A percentile compares a stretch with the other conserved stretches of the same genome.
These are phyloP conservation scores for Mucor saturninus DNA, from an alignment of 371 early-diverging fungal genomes.

Conservation along the genomic window DNA sequence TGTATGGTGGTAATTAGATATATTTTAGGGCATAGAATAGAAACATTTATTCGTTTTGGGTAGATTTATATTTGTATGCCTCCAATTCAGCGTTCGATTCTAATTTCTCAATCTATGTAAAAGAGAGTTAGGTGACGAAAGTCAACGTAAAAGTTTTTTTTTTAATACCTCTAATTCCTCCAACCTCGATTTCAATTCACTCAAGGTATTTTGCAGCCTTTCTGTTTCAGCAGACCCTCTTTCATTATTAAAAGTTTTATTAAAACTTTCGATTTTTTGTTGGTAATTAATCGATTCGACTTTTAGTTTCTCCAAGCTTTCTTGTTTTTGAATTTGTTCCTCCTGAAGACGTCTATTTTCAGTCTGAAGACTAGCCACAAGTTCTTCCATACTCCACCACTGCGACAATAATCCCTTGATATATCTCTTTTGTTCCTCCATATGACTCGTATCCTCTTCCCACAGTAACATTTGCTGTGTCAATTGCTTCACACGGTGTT, in stretches of 20 bases:
- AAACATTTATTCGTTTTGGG: no score
- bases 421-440: constrained; percentile 51
- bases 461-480: constrained; percentile 64
- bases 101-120: constrained; percentile 34
- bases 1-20: no score
- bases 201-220: constrained; percentile 19
- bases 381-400: constrained; percentile 52
- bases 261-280: constrained; percentile 9
- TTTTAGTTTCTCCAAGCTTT: constrained; percentile 19
- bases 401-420: constrained; percentile 47
- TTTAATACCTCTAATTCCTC: constrained; percentile 38
- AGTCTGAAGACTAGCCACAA: constrained; percentile 43
- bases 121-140: background rate
- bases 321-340: constrained; percentile 27
- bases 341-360: constrained; percentile 33
- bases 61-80: background rate
- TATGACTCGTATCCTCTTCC: constrained; percentile 45
- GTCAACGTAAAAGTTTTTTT: background rate
- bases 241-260: constrained; percentile 9
- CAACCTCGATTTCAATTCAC: constrained; percentile 25
- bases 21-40: no score
- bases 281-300: constrained; percentile 16
- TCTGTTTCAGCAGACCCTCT: constrained; percentile 20
- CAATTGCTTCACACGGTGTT: constrained; percentile 61
- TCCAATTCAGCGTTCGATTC: constrained; percentile 35